Evolutionary conservation across 2,329 filamentous ascomycete species (phyloP), one percentile per base, ranked within the genome.

Genomic region (Epichloe aotearoae): DNA sequence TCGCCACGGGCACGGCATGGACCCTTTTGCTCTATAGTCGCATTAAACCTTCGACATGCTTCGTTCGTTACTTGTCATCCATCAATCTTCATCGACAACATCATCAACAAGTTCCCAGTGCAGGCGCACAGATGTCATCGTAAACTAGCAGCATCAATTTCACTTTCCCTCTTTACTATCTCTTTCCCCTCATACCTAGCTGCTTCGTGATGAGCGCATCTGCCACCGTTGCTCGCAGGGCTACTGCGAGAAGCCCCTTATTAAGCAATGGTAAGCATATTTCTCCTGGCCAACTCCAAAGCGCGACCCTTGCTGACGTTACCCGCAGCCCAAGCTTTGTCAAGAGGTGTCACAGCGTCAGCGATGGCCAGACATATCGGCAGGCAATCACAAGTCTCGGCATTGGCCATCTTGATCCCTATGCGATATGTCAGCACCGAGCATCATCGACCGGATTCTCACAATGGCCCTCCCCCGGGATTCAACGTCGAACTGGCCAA

Each of bases 401-500:
- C 76, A 15, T 67, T 80, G 58, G 77, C 78, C 44, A 69, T 83
- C 37, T 65, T 82, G 52, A 71, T 82, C 50, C 78, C 79, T 17
- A 62, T 72, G 52, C 76, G 80, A 61, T 66, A 67, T 59, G 69
- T 82, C 59, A 73, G 75, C 45, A 84, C 80, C 58, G 78, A 82
- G 52, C 74, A 77, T 55, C 77, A 80, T 63, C 71, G 72, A 51
- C 66, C 74, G 49, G 69, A 73, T 53, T 64, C 69, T 26, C 67
- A 77, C 48, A 73, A 76, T 50, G 82, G 79, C 46, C 90, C 88
- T 43, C 90, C 90, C 90, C 90, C 89, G 14, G 90, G 90, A 30
- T 96, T 95, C 74, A 90, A 93, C 64, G 74, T 86, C n/a, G 83
- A 91, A 62, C 76, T 88, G 71, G 90, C 90, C 58, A 91, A 89